phyloP scores from a whole-genome alignment of 257 asterid genomes.

The Gardenia jasminoides region DNA sequence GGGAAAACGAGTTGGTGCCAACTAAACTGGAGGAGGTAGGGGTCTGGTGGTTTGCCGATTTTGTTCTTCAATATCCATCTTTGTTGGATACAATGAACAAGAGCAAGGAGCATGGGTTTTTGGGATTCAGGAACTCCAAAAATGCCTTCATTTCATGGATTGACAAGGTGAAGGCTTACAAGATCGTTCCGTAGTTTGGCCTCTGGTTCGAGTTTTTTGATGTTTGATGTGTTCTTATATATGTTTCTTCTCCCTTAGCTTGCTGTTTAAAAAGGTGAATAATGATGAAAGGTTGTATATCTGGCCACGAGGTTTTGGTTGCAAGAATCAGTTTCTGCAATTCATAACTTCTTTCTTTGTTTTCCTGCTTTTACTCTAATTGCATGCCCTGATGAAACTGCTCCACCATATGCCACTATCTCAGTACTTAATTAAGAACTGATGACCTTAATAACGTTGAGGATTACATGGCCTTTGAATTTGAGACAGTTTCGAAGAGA shows the following conservation, averaged over 20 bases:
- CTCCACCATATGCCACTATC: not conserved
- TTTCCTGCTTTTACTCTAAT: not conserved
- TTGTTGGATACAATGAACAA: conserved; percentile 79
- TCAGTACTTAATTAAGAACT: too few relatives aligned
- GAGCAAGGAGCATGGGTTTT: conserved; percentile 94
- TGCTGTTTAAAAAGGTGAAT: not conserved
- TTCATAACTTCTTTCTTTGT: not conserved
- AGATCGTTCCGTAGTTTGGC: conserved; percentile 58
- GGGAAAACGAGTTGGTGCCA: conserved; percentile 54
- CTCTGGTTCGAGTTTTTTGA: not conserved
- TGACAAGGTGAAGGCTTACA: conserved; percentile 73
- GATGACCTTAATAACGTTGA: too few relatives aligned
- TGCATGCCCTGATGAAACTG: not conserved
- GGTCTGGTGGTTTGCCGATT: conserved; percentile 75
- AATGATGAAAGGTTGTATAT: not conserved
- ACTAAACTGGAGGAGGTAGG: conserved; percentile 75
- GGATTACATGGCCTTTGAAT: not conserved
- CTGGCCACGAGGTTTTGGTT: not conserved
- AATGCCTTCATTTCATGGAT: conserved; percentile 77
- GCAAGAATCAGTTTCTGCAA: not conserved
- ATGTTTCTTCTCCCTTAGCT: not conserved
- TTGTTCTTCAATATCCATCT: conserved; percentile 22
- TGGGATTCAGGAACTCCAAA: conserved; percentile 85
- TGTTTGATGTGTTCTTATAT: not conserved
- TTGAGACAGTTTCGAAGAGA: not conserved